Percentiles rank a stretch among this genome's conserved stretches.
Conservation (phyloP, 2,329 filamentous ascomycete species). For the Fusarium oligoseptatum region DNA sequence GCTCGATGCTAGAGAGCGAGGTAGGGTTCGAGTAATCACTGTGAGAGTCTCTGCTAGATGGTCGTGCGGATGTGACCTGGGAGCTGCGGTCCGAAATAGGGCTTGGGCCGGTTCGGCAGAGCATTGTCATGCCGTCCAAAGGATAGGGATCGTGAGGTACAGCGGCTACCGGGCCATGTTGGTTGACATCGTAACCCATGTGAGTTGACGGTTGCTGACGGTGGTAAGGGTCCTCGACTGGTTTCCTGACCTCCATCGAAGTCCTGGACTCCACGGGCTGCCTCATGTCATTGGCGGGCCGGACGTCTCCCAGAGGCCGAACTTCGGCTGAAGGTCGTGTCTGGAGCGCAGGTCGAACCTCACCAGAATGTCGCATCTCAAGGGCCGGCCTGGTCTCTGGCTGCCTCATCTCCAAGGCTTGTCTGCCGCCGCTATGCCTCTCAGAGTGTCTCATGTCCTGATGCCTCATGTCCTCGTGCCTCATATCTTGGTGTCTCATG, state of each 20-base stretch:
- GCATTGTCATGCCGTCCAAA: conserved; percentile 96
- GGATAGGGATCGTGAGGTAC: conserved; percentile 95
- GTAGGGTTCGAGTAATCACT: conserved; percentile 93
- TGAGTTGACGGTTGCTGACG: conserved; percentile 38
- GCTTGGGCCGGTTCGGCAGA: conserved; percentile 84
- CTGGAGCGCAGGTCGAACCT: conserved; percentile 15
- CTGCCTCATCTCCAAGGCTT: neutral
- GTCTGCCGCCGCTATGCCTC: neutral
- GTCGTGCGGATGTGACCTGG: conserved; percentile 72
- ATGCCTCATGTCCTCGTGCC: conserved; percentile 28
- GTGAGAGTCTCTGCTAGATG: conserved; percentile 87
- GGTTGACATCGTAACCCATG: conserved; percentile 60
- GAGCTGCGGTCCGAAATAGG: conserved; percentile 68
- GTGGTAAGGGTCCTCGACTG: conserved; percentile 44
- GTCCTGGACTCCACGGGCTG: conserved; percentile 30
- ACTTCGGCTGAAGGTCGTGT: conserved; percentile 37
- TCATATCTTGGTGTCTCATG: conserved; percentile 28
- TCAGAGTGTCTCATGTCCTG: conserved; percentile 3
- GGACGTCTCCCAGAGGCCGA: conserved; percentile 29
- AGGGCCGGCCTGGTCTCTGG: conserved; percentile 31
- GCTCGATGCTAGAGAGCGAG: conserved; percentile 89
- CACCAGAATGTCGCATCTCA: conserved; percentile 33
- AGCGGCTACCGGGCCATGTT: conserved; percentile 72
- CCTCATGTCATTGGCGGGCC: conserved; percentile 30
- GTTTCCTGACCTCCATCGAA: conserved; percentile 42